phyloP scores from a whole-genome alignment of 768 basidiomycete genomes.

The Leccinum sublutescens region DNA sequence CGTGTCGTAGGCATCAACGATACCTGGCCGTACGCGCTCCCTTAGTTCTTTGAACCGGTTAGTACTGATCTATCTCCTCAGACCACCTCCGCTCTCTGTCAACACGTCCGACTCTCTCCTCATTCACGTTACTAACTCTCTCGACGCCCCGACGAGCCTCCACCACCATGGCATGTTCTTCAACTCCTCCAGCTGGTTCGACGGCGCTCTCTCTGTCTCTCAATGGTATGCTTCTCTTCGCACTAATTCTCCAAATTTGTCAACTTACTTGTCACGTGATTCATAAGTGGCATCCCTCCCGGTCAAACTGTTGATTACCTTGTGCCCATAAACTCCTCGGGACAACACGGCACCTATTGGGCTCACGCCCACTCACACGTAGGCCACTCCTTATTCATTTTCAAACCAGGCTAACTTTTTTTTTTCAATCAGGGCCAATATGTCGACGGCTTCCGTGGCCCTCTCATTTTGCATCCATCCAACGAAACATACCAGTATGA shows the following conservation, averaged over 20 bases:
- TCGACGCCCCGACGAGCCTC: slow-evolving; percentile 65
- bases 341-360: slow-evolving; percentile 83
- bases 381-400: background rate
- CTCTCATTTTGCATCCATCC: slow-evolving; percentile 72
- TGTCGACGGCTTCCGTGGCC: slow-evolving; percentile 89
- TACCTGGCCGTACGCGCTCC: slow-evolving; percentile 81
- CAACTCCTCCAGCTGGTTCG: slow-evolving; percentile 83
- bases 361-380: slow-evolving; percentile 64
- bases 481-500: slow-evolving; percentile 75
- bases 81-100: slow-evolving; percentile 80
- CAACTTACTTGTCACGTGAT: background rate
- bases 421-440: slow-evolving; percentile 67
- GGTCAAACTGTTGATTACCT: slow-evolving; percentile 71
- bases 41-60: background rate
- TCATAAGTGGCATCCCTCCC: slow-evolving; percentile 69
- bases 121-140: slow-evolving; percentile 73
- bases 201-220: slow-evolving; percentile 78
- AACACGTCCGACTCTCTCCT: slow-evolving; percentile 68
- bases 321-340: slow-evolving; percentile 64
- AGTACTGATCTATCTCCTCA: slow-evolving; percentile 27
- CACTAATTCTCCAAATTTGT: rapidly evolving
- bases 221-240: slow-evolving; percentile 60
- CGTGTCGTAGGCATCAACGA: slow-evolving; percentile 86
- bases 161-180: slow-evolving; percentile 98
- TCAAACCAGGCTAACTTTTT: background rate